These are phyloP conservation scores for Apiospora phragmitis DNA, from an alignment of 2,329 filamentous ascomycete species.

Conservation along the genomic window DNA sequence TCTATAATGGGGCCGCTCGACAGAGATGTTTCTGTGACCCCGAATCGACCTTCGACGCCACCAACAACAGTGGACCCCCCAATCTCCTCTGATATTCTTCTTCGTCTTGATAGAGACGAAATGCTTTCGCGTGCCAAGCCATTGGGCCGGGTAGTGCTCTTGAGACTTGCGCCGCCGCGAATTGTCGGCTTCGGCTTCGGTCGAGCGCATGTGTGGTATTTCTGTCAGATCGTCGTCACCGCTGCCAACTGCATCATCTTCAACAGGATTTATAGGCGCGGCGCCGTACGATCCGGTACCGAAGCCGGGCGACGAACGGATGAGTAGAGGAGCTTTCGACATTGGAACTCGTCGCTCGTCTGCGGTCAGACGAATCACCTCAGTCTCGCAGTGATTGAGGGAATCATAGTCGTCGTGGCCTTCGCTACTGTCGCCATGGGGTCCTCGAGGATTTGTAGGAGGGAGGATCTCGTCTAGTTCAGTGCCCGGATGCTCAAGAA, in stretches of 20 bases:
- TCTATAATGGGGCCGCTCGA: slow-evolving; percentile 46
- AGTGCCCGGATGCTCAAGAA: background rate
- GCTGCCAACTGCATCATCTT: slow-evolving; percentile 34
- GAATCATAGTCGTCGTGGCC: slow-evolving; percentile 23
- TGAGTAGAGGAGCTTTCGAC: slow-evolving; percentile 54
- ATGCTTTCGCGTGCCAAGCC: slow-evolving; percentile 25
- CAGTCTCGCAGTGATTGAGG: slow-evolving; percentile 18
- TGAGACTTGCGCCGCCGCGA: slow-evolving; percentile 25
- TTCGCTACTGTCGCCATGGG: slow-evolving; percentile 11
- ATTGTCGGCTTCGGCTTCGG: slow-evolving; percentile 23
- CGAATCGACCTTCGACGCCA: slow-evolving; percentile 55
- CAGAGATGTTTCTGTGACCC: slow-evolving; percentile 49
- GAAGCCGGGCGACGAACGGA: slow-evolving; percentile 60
- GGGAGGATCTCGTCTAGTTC: background rate
- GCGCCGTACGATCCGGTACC: slow-evolving; percentile 64
- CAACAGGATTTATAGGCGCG: slow-evolving; percentile 44
- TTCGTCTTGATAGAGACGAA: slow-evolving; percentile 28
- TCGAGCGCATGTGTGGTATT: slow-evolving; percentile 22
- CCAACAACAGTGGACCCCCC: slow-evolving; percentile 52
- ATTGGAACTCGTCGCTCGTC: slow-evolving; percentile 28
- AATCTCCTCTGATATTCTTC: slow-evolving; percentile 48
- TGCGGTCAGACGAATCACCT: slow-evolving; percentile 23
- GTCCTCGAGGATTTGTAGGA: slow-evolving; percentile 14
- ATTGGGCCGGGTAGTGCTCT: slow-evolving; percentile 23
- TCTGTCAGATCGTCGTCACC: slow-evolving; percentile 27